Evolutionary conservation across 1,139 yeast species (phyloP).

Genomic region (Protomyces inundatus): DNA sequence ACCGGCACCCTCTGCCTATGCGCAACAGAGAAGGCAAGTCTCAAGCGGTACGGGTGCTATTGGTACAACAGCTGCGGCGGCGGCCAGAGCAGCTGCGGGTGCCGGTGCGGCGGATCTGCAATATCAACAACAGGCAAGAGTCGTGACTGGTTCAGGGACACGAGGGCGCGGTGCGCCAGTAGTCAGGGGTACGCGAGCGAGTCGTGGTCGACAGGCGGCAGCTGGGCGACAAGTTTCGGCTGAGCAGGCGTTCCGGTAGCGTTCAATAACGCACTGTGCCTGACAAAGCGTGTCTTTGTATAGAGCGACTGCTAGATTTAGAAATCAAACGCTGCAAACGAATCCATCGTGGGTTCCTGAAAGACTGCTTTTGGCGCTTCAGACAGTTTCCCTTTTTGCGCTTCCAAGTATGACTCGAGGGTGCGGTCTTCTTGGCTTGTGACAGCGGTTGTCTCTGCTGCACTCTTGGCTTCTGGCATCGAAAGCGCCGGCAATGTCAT

Average conservation of each 20-base stretch:
- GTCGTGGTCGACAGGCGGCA: constrained; percentile 14
- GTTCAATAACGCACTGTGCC: not conserved
- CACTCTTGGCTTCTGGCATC: not conserved
- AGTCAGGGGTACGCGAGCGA: constrained; percentile 18
- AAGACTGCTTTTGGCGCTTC: constrained; percentile 14
- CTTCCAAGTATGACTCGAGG: constrained; percentile 1
- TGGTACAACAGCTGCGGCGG: not conserved
- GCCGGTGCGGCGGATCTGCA: not conserved
- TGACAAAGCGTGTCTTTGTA: not conserved
- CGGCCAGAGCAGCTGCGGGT: not conserved
- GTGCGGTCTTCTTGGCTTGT: not conserved
- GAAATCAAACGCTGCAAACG: constrained; percentile 23
- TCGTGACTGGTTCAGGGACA: not conserved
- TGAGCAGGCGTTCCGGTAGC: not conserved
- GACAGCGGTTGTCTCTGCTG: not conserved
- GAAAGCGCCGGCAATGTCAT: not conserved
- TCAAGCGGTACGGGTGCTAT: not conserved
- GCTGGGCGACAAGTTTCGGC: not conserved
- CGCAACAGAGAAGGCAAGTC: constrained; percentile 10
- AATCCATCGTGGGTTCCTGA: constrained; percentile 24
- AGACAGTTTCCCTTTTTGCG: constrained; percentile 6
- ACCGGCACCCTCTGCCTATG: constrained; percentile 20
- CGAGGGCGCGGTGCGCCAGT: constrained; percentile 15
- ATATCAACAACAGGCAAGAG: too few relatives aligned
- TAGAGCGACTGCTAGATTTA: not conserved